Evolutionary conservation across 2,329 filamentous ascomycete genomes (phyloP).

Genomic region (Hypoxylon sp.): DNA sequence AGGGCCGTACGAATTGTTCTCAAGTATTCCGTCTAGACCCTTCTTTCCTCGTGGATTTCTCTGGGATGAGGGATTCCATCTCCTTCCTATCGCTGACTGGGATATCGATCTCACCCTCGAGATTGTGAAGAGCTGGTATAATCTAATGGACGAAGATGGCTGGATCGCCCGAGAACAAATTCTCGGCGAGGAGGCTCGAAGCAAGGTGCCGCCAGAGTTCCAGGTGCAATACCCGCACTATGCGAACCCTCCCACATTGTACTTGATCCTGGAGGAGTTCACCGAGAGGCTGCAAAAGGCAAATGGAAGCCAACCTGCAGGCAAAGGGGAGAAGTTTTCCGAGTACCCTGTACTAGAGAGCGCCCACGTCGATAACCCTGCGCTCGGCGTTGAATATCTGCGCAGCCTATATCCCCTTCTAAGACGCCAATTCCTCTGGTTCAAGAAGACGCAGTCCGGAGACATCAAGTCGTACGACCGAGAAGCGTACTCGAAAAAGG

Average conservation of each 20-base stretch:
- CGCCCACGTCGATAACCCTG: slow-evolving; percentile 68
- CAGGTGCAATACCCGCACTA: slow-evolving; percentile 97
- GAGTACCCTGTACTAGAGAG: slow-evolving; percentile 59
- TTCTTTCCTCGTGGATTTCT: slow-evolving; percentile 97
- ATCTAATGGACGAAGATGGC: slow-evolving; percentile 92
- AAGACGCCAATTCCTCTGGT: slow-evolving; percentile 92
- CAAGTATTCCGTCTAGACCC: slow-evolving; percentile 87
- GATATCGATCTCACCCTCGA: slow-evolving; percentile 88
- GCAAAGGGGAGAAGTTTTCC: slow-evolving; percentile 57
- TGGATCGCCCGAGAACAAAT: slow-evolving; percentile 99
- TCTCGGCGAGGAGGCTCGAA: slow-evolving; percentile 86
- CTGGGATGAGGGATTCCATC: slow-evolving; percentile 98
- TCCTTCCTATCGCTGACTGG: slow-evolving; percentile 91
- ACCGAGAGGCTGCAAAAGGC: slow-evolving; percentile 75
- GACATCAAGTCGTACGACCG: slow-evolving; percentile 93
- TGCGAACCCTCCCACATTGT: slow-evolving; percentile 94
- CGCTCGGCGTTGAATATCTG: slow-evolving; percentile 41
- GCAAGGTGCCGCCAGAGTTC: slow-evolving; percentile 93
- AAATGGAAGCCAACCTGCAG: slow-evolving; percentile 55
- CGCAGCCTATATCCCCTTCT: slow-evolving; percentile 68
- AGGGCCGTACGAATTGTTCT: slow-evolving; percentile 88
- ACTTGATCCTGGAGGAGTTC: slow-evolving; percentile 85
- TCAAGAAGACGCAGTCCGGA: slow-evolving; percentile 87
- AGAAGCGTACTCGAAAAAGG: slow-evolving; percentile 84
- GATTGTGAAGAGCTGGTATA: slow-evolving; percentile 95